phyloP scores from a whole-genome alignment of 1,284 basidiomycete species.

The Phellopilus nigrolimitatus region DNA sequence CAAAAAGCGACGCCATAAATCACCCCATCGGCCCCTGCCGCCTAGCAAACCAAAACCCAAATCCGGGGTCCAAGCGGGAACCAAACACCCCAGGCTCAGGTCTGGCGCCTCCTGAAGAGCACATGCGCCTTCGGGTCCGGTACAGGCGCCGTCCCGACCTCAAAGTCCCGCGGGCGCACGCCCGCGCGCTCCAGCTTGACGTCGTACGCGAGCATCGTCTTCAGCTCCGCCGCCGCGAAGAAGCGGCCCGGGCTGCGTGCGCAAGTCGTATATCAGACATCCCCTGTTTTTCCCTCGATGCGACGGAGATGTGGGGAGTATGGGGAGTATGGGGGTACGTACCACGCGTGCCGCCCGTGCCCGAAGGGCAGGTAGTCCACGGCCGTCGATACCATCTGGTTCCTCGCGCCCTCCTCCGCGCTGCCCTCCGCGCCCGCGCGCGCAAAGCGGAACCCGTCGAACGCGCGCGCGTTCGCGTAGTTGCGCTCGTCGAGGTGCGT shows the following conservation, averaged over 20 bases:
- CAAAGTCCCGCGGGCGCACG: conserved; percentile 23
- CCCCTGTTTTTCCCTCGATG: not conserved
- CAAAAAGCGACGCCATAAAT: not conserved
- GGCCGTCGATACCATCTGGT: conserved; percentile 27
- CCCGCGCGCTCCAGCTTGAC: conserved; percentile 34
- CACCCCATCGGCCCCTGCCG: too few relatives aligned
- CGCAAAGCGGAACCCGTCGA: conserved; percentile 34
- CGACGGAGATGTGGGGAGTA: not conserved
- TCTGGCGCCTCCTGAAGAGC: conserved; percentile 19
- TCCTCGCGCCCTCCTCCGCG: conserved; percentile 19
- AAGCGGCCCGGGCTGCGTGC: conserved; percentile 39
- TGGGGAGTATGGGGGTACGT: conserved; percentile 4
- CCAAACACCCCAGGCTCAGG: not conserved
- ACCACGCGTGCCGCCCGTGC: conserved; percentile 30
- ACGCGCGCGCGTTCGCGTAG: conserved; percentile 27
- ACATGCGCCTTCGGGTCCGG: conserved; percentile 22
- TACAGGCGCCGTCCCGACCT: conserved; percentile 10
- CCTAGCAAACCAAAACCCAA: too few relatives aligned
- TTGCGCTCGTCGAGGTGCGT: conserved; percentile 27
- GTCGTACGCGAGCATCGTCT: conserved; percentile 45
- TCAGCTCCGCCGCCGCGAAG: conserved; percentile 43
- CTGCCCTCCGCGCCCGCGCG: not conserved
- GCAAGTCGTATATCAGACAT: not conserved
- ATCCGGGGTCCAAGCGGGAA: too few relatives aligned
- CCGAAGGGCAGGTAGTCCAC: conserved; percentile 29